These are phyloP conservation scores for Arachnopeziza araneosa DNA, from an alignment of 2,329 filamentous ascomycete species.

Conservation along the genomic window DNA sequence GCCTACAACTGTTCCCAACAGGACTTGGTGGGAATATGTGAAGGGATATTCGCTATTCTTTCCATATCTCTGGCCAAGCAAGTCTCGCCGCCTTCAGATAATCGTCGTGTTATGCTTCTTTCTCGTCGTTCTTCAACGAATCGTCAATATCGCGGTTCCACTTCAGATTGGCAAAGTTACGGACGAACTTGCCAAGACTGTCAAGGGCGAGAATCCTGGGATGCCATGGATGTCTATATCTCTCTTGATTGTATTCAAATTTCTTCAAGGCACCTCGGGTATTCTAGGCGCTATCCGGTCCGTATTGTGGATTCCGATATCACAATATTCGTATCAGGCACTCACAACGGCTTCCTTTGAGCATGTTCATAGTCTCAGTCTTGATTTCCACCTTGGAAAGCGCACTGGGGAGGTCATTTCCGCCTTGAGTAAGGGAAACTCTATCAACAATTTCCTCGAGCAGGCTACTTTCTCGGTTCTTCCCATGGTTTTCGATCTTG, in stretches of 20 bases:
- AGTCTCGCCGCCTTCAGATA: slow-evolving; percentile 67
- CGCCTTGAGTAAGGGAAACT: slow-evolving; percentile 89
- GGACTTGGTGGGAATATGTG: slow-evolving; percentile 94
- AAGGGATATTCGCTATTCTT: slow-evolving; percentile 91
- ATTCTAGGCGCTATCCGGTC: slow-evolving; percentile 77
- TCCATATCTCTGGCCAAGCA: slow-evolving; percentile 92
- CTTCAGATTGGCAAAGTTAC: slow-evolving; percentile 75
- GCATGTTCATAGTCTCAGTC: slow-evolving; percentile 89
- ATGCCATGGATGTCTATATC: slow-evolving; percentile 70
- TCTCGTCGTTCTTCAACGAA: slow-evolving; percentile 73
- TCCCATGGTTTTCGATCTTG: slow-evolving; percentile 88
- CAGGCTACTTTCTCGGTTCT: slow-evolving; percentile 94
- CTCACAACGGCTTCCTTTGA: slow-evolving; percentile 94
- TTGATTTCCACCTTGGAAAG: slow-evolving; percentile 96
- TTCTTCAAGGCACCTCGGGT: slow-evolving; percentile 84
- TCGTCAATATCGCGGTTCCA: slow-evolving; percentile 83
- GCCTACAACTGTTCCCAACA: slow-evolving; percentile 77
- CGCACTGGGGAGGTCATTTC: slow-evolving; percentile 94
- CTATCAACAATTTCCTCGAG: slow-evolving; percentile 94
- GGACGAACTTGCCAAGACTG: slow-evolving; percentile 57
- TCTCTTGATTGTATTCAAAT: slow-evolving; percentile 70
- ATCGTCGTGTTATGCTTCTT: slow-evolving; percentile 77
- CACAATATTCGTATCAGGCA: slow-evolving; percentile 93
- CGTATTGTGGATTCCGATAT: slow-evolving; percentile 91
- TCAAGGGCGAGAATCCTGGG: slow-evolving; percentile 35